These are phyloP conservation scores for Linnemannia elongata DNA, from an alignment of 192 early-diverging fungal species.

Conservation along the genomic window DNA sequence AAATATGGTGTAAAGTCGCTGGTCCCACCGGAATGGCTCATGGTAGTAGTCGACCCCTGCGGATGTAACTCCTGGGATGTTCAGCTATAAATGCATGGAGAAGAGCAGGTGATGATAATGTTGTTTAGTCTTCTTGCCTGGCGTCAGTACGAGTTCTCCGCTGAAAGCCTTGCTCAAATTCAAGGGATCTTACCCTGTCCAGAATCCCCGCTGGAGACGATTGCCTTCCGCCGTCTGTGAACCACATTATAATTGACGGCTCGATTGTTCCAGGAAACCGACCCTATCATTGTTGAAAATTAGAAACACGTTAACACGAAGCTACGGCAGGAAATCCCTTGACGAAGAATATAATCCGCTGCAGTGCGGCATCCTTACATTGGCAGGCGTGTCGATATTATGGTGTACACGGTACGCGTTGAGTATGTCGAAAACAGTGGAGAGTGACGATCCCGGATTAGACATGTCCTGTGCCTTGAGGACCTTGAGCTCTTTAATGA, in stretches of 20 bases:
- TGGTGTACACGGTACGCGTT: conserved; percentile 72
- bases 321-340: not conserved
- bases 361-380: conserved; percentile 38
- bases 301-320: not conserved
- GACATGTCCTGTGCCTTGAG: conserved; percentile 77
- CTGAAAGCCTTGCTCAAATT: not conserved
- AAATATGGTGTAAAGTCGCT: conserved; percentile 76
- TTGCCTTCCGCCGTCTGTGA: conserved; percentile 80
- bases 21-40: conserved; percentile 91
- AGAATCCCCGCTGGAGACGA: conserved; percentile 58
- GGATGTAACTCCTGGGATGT: conserved; percentile 72
- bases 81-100: conserved; percentile 59
- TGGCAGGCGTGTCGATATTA: conserved; percentile 76
- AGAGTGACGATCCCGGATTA: conserved; percentile 74
- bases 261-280: conserved; percentile 77
- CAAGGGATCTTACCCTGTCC: conserved; percentile 46
- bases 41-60: conserved; percentile 76
- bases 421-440: conserved; percentile 78
- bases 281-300: conserved; percentile 56
- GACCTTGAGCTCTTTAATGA: conserved; percentile 74
- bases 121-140: not conserved
- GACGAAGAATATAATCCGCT: not conserved
- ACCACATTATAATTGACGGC: conserved; percentile 80
- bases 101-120: not conserved
- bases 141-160: not conserved